Base-by-base conservation (phyloP, 495 filamentous ascomycete genomes). In the Penicillium parvum region DNA sequence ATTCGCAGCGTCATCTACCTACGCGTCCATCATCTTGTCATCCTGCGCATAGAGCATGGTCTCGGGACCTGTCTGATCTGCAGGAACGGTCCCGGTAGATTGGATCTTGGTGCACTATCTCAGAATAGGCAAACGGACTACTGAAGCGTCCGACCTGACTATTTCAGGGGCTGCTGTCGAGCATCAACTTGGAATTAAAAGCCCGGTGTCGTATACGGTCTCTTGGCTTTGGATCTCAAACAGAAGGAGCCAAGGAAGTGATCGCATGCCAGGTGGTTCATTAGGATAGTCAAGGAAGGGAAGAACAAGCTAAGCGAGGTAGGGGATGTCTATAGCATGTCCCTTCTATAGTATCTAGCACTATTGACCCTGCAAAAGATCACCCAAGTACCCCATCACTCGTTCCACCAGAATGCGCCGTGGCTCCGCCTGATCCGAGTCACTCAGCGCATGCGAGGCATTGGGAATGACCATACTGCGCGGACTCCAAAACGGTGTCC, bases 371-470 rank as follows among this genome's bases (percentile, higher is more conserved):
- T 44, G 45, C 30, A 57, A 27, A 27, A 60, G 37, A 44, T 58
- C 55, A 23, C 44, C 20, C 37, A 71, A 38, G 12, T 58, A 70
- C 4, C 39, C 37, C 27, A 56, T 46, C n/a, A 73, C 64, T 52
- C 49, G 64, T 16, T 53, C 37, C 7, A 66, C 60, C 19, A 75
- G 40, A 20, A 66, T 58, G 19, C 43, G 50, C 33, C 70, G 49
- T 9, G 68, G 68, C 50, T 68, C 64, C 2, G 61, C 69, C 49
- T 75, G 71, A 39, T 69, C 68, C 14, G 61, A 54, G 39, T 73
- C 67, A 51, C 67, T 71, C 47, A 73, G 32, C 5, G 70, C 69
- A 47, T 75, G 71, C 7, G 70, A 72, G 1, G 71, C 71, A 41
- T 52, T 52, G 2, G 70, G 71, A 33, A 75, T 69, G 11, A 72